Evolutionary conservation across 148 eudicot species (phyloP).

Genomic region (Cornus kousa): DNA sequence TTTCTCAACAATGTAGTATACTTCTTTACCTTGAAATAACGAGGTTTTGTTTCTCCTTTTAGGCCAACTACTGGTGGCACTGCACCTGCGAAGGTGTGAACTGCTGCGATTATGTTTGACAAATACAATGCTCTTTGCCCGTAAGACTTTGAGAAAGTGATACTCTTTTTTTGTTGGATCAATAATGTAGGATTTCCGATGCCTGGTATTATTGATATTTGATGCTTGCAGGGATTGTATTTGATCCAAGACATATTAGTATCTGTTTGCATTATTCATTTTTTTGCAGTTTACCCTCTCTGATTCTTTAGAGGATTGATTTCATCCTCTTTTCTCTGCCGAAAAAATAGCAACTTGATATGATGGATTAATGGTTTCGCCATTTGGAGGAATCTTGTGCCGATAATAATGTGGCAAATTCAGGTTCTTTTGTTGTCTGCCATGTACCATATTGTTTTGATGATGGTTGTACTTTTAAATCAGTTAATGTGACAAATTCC

Average conservation of each 20-base stretch:
- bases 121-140: neutral
- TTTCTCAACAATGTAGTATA: neutral
- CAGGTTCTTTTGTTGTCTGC: no score
- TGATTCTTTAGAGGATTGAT: slow-evolving; percentile 5
- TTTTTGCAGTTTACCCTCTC: neutral
- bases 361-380: no score
- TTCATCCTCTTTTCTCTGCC: slow-evolving; percentile 10
- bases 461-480: no score
- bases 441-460: no score
- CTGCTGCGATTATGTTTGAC: neutral
- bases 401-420: no score
- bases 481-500: no score
- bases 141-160: neutral
- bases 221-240: slow-evolving; percentile 1
- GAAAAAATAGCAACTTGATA: neutral
- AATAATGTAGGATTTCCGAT: neutral
- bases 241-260: neutral
- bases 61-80: slow-evolving; percentile 31
- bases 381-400: no score
- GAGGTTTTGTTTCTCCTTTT: neutral
- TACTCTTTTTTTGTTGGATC: neutral
- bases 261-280: neutral
- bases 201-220: neutral
- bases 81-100: slow-evolving; percentile 7
- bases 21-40: no score